Percentiles rank a stretch among this genome's conserved stretches.
These are phyloP conservation scores for Botrytis fragariae DNA, from an alignment of 2,329 filamentous ascomycete genomes.

Conservation along the genomic window DNA sequence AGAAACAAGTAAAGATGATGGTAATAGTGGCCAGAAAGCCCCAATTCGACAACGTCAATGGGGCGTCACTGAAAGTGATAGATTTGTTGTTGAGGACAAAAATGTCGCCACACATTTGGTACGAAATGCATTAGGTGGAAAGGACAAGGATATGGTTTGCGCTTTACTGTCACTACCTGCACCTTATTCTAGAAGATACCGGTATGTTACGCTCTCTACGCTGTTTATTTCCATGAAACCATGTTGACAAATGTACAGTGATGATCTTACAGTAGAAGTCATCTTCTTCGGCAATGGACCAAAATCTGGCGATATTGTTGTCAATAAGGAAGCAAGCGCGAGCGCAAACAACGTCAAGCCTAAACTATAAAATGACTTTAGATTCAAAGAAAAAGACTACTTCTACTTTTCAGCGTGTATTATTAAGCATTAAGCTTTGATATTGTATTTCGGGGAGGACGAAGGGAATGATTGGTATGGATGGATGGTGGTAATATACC, in stretches of 20 bases:
- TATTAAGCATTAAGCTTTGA: conserved; percentile 6
- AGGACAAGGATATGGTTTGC: conserved; percentile 89
- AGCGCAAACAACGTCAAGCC: conserved; percentile 35
- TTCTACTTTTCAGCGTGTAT: neutral
- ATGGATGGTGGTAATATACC: conserved; percentile 6
- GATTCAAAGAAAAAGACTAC: neutral
- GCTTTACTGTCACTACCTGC: conserved; percentile 87
- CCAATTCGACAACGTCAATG: conserved; percentile 90
- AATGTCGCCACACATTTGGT: conserved; percentile 96
- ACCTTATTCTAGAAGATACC: conserved; percentile 86
- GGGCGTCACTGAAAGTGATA: conserved; percentile 72
- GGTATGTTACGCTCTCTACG: conserved; percentile 52
- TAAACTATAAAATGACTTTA: conserved; percentile 31
- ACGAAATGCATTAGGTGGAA: conserved; percentile 89
- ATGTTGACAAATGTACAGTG: conserved; percentile 49
- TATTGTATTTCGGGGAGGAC: neutral
- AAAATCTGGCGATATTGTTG: conserved; percentile 71
- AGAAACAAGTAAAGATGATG: conserved; percentile 57
- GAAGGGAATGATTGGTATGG: neutral
- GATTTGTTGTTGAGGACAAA: conserved; percentile 94
- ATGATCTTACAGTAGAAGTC: conserved; percentile 95
- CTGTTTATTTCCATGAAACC: neutral
- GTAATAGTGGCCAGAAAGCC: conserved; percentile 70
- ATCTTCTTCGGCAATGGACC: conserved; percentile 92
- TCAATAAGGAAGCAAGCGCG: conserved; percentile 86